Evolutionary conservation across 2,329 filamentous ascomycete genomes (phyloP).

Genomic region (Talaromyces piceae): DNA sequence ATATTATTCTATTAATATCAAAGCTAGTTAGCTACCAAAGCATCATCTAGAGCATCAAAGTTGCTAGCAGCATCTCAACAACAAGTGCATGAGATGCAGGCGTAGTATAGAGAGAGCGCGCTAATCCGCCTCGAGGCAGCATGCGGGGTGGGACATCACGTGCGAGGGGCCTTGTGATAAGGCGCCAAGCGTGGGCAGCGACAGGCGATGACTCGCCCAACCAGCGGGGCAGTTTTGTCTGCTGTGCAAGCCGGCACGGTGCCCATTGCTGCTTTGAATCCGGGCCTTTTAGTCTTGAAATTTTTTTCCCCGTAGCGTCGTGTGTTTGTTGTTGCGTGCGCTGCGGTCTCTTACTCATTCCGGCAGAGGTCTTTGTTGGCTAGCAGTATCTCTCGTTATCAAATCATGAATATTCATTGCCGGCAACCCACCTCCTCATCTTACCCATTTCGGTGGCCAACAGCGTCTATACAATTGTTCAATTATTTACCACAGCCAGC

Average conservation of each 20-base stretch:
- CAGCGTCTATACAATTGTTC: not conserved
- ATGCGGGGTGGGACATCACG: not conserved
- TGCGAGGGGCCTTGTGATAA: not conserved
- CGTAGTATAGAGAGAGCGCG: no score
- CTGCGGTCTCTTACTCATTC: conserved; percentile 4
- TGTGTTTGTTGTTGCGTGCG: conserved; percentile 3
- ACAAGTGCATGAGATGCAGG: no score
- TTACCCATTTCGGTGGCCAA: conserved; percentile 7
- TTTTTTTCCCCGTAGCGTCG: conserved; percentile 1
- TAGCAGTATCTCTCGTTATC: conserved; percentile 8
- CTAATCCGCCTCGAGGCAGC: not conserved
- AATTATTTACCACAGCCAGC: not conserved
- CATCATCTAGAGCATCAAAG: no score
- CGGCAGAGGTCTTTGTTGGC: conserved; percentile 6
- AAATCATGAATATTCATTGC: conserved; percentile 12
- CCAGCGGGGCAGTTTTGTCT: not conserved
- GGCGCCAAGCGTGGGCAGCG: not conserved
- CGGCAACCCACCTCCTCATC: conserved; percentile 1
- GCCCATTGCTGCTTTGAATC: conserved; percentile 5
- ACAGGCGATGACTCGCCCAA: conserved; percentile 1
- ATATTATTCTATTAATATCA: no score
- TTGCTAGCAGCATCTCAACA: no score
- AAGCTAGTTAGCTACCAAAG: no score
- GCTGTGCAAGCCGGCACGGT: conserved; percentile 3
- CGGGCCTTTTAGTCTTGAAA: not conserved